Percentiles rank a stretch among this genome's conserved stretches.
Conservation (phyloP, 148 eudicot species). For the Agrostemma githago region DNA sequence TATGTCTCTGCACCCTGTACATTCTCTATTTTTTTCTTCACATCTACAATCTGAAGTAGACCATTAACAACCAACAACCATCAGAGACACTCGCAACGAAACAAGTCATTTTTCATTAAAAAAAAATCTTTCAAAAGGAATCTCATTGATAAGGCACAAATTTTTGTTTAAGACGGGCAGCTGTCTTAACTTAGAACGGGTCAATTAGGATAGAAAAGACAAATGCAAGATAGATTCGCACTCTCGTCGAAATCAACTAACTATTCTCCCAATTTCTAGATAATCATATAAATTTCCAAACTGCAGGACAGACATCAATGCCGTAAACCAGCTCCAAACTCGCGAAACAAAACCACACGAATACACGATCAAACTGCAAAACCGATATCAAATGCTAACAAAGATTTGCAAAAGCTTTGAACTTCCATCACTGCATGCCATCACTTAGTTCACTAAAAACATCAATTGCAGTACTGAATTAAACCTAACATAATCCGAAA, state of each 20-base stretch:
- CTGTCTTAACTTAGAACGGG: too few relatives aligned
- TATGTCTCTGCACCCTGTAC: conserved; percentile 60
- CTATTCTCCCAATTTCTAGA: not conserved
- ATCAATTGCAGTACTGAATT: not conserved
- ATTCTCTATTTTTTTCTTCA: conserved; percentile 61
- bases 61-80: conserved; percentile 6
- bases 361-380: not conserved
- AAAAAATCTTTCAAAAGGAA: too few relatives aligned
- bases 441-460: conserved; percentile 10
- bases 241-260: not conserved
- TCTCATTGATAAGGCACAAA: too few relatives aligned
- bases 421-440: not conserved
- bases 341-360: not conserved
- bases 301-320: not conserved
- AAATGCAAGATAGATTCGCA: not conserved
- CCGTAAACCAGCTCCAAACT: not conserved
- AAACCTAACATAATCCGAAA: conserved; percentile 1
- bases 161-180: too few relatives aligned
- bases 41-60: conserved; percentile 56
- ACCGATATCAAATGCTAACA: too few relatives aligned
- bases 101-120: too few relatives aligned
- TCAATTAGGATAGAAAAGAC: too few relatives aligned
- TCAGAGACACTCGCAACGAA: not conserved
- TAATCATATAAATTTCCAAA: not conserved
- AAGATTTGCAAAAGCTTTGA: not conserved